A percentile compares a stretch with the other conserved stretches of the same genome.
Evolutionary conservation across 768 basidiomycete species (phyloP).

Genomic region (Lepiota subincarnata): DNA sequence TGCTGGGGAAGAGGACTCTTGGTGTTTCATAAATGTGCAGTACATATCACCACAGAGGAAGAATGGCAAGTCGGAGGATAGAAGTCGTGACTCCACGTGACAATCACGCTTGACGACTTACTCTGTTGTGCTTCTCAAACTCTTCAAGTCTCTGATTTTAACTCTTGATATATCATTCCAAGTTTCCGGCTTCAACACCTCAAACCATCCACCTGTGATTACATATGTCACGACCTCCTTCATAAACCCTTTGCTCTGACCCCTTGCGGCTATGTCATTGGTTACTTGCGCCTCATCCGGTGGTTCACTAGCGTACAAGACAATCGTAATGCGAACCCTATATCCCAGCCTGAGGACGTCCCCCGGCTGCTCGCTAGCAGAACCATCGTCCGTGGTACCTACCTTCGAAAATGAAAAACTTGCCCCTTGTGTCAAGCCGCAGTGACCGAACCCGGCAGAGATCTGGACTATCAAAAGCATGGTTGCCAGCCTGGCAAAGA

Average conservation of each 20-base stretch:
- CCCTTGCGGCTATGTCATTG: slow-evolving; percentile 73
- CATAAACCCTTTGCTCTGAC: slow-evolving; percentile 70
- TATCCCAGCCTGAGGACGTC: slow-evolving; percentile 18
- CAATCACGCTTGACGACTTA: too few species aligned
- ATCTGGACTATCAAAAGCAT: slow-evolving; percentile 71
- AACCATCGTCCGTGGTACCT: slow-evolving; percentile 33
- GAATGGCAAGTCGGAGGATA: too few species aligned
- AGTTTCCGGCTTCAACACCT: too few species aligned
- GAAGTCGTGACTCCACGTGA: too few species aligned
- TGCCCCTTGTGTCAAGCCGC: slow-evolving; percentile 72
- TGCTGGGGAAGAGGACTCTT: too few species aligned
- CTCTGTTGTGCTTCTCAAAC: too few species aligned
- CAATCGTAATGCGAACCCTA: slow-evolving; percentile 20
- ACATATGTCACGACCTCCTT: slow-evolving; percentile 75
- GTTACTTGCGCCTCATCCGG: slow-evolving; percentile 64
- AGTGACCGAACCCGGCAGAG: slow-evolving; percentile 59
- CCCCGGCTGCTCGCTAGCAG: slow-evolving; percentile 33
- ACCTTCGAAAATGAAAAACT: slow-evolving; percentile 54
- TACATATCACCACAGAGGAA: too few species aligned
- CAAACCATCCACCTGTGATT: slow-evolving; percentile 67
- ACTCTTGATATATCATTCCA: too few species aligned
- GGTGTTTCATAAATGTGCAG: too few species aligned
- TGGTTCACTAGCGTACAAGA: slow-evolving; percentile 62
- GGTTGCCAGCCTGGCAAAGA: slow-evolving; percentile 48
- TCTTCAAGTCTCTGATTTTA: too few species aligned